Base-by-base conservation (phyloP, 2,329 filamentous ascomycete species). In the Cladosporium sp. region DNA sequence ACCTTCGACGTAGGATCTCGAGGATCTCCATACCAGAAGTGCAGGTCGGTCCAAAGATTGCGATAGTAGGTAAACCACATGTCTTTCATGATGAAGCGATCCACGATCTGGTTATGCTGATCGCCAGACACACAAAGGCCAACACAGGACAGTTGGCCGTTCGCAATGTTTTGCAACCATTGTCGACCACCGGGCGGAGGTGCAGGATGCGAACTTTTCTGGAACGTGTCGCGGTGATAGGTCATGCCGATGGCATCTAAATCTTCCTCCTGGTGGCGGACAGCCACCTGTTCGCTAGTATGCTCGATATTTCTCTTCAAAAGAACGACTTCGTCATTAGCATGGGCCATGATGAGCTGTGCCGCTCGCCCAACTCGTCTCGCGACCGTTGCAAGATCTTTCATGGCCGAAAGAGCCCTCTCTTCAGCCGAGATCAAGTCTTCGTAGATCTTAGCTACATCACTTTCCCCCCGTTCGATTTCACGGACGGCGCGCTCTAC, bases 51-150 rank as follows among this genome's bases (percentile, higher is more conserved):
- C 59, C 59, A 62, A 12, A 24, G 24, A 14, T 26, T 18, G 8
- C 10, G 41, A 3, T 15, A 11, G 7, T 7, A 0, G 30, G 49
- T 44, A 3, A 52, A 52, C 15, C 49, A 63, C 28, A 30, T 28
- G 49, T 63, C 60, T 54, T 63, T 63, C 15, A 44, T 34, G 6
- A 55, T 47, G 4, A 30, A 8, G 12, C 60, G 47, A 28, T 55
- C 51, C 1, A 28, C 14, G 24, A 63, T 63, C 18, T 4, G 18
- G 15, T n/a, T n/a, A 14, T 44, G 38, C 38, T 44, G 5, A 44
- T 44, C 38, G 18, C 15, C 18, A 7, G 38, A n/a, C 15, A 44
- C 3, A n/a, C 15, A 44, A 44, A 44, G 18, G 7, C 38, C 38
- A 44, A 44, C 38, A n/a, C 2, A n/a, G 18, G 38, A 44, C 7